These are phyloP conservation scores for Penicillium vulpinum DNA, from an alignment of 2,329 filamentous ascomycete species.

Conservation along the genomic window DNA sequence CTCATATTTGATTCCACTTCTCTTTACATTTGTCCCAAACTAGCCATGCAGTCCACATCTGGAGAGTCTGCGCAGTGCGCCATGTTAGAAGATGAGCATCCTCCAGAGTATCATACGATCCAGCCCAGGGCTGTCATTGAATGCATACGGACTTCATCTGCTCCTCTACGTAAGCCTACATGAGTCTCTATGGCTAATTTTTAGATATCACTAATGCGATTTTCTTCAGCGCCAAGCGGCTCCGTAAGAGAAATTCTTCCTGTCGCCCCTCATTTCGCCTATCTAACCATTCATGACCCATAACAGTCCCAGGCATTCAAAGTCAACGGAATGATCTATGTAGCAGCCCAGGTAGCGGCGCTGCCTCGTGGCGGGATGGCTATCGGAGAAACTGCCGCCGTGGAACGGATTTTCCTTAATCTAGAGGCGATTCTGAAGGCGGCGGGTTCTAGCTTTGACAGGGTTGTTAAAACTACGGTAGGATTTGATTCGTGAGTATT, in stretches of 20 bases:
- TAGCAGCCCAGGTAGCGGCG: background rate
- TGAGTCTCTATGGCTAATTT: background rate
- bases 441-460: background rate
- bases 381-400: background rate
- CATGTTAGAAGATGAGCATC: background rate
- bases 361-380: background rate
- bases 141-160: background rate
- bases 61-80: background rate
- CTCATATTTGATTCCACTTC: too few species aligned
- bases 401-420: background rate
- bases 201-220: background rate
- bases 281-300: background rate
- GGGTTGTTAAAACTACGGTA: constrained; percentile 4
- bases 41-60: background rate
- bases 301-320: constrained; percentile 5
- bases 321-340: constrained; percentile 2
- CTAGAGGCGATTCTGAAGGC: constrained; percentile 1
- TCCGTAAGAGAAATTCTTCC: background rate
- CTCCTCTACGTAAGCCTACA: background rate
- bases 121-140: background rate
- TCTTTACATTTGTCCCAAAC: background rate
- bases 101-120: background rate
- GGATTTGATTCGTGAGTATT: background rate
- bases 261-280: background rate
- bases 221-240: background rate